A percentile compares a stretch with the other conserved stretches of the same genome.
Evolutionary conservation across 1,139 yeast species (phyloP).

Genomic region (Suhomyces terraborum): DNA sequence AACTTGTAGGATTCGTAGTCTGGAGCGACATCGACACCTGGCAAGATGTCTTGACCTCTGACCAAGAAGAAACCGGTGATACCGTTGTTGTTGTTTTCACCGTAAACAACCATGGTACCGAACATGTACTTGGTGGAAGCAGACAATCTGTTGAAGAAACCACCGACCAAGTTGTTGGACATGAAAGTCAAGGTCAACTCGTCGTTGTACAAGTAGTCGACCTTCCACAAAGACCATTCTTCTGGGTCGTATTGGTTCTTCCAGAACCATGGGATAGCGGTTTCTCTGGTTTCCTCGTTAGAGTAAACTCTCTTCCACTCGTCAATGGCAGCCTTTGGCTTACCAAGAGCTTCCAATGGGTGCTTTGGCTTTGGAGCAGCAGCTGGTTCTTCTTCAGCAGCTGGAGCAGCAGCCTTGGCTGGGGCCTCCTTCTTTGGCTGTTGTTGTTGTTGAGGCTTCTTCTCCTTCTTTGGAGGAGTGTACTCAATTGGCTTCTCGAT

Average conservation of each 20-base stretch:
- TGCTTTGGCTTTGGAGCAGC: slow-evolving; percentile 77
- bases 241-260: slow-evolving; percentile 80
- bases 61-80: slow-evolving; percentile 92
- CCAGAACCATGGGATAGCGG: slow-evolving; percentile 98
- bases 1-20: slow-evolving; percentile 81
- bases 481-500: slow-evolving; percentile 66
- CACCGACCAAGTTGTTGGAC: slow-evolving; percentile 98
- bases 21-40: slow-evolving; percentile 98
- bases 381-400: slow-evolving; percentile 41
- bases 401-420: slow-evolving; percentile 36
- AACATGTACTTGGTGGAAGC: slow-evolving; percentile 94
- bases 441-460: slow-evolving; percentile 45
- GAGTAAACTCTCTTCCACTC: slow-evolving; percentile 98
- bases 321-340: slow-evolving; percentile 71
- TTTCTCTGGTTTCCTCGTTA: slow-evolving; percentile 94
- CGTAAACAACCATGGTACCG: slow-evolving; percentile 92
- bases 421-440: slow-evolving; percentile 57
- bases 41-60: slow-evolving; percentile 88
- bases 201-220: slow-evolving; percentile 96
- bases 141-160: slow-evolving; percentile 93
- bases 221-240: slow-evolving; percentile 95
- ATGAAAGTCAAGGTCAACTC: slow-evolving; percentile 95
- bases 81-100: slow-evolving; percentile 98
- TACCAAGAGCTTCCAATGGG: slow-evolving; percentile 85
- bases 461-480: slow-evolving; percentile 81